Base-by-base conservation (phyloP, 2,329 filamentous ascomycete genomes). In the Xylariaceae sp. region DNA sequence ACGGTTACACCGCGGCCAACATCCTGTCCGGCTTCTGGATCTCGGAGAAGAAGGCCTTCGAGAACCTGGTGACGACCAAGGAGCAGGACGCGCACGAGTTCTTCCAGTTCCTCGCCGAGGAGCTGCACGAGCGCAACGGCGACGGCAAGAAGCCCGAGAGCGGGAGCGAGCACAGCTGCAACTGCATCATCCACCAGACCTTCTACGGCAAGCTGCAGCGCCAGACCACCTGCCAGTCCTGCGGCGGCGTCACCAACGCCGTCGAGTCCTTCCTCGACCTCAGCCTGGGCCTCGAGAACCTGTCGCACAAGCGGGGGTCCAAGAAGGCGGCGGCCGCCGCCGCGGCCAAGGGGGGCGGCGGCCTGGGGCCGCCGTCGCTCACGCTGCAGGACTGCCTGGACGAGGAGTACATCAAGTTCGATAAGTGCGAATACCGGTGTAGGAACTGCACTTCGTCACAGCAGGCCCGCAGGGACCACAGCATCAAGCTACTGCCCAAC, bases 11-110 rank as follows among this genome's bases (percentile, higher is more conserved):
- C 2, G 87, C 89, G 1, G 83, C 92, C 7, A 88, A 86, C 51
- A 86, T 96, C 53, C 72, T 96, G 28, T 80, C 88, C 37, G 86
- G 83, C 9, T 89, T 89, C 53, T 94, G 89, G 88, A 85, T 89
- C 47, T 86, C 83, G 4, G 83, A 86, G 57, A 79, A 74, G 63
- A 77, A 72, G 56, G 72, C 75, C 0, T 81, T 80, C 40, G 75
- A 85, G 60, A 79, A 83, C 40, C 69, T 89, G 15, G 86, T 90
- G 2, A 92, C 89, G 9, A 94, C 93, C 50, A 86, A 89, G 51
- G 90, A 96, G 60, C 90, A 96, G 63, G 90, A 96, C 54, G 90
- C 90, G 1, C 90, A 96, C 55, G 90, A 96, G 57, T 96, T 94
- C 61, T 93, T 95, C 58, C 88, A 94, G 55, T 95, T 94, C 53